Evolutionary conservation across 345 rosid genomes (phyloP).

Genomic region (Sonneratia alba): DNA sequence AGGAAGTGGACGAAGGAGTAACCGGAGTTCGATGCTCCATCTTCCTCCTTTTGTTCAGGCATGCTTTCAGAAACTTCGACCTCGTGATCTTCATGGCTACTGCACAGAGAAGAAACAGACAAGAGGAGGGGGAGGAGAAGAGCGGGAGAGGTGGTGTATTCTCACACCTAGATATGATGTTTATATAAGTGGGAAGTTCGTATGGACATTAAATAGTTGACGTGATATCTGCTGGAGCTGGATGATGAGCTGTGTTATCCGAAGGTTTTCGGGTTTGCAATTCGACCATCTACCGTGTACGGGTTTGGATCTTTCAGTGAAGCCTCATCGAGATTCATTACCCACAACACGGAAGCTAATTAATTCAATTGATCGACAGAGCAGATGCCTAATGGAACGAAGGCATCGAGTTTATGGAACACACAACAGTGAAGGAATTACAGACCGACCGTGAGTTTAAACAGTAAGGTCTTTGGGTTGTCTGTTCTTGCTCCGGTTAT

Average conservation of each 20-base stretch:
- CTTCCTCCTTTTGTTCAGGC: constrained; percentile 47
- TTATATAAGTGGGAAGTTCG: constrained; percentile 29
- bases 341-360: too few species aligned
- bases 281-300: neutral
- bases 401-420: too few species aligned
- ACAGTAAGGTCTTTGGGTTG: neutral
- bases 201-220: constrained; percentile 37
- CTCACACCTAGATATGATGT: constrained; percentile 16
- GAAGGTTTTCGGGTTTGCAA: neutral
- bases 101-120: constrained; percentile 1
- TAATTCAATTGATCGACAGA: too few species aligned
- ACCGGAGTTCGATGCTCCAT: constrained; percentile 35
- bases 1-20: constrained; percentile 19
- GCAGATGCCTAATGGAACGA: too few species aligned
- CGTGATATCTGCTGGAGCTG: constrained; percentile 16
- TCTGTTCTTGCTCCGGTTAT: neutral
- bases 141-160: constrained; percentile 8
- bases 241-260: constrained; percentile 1
- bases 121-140: constrained; percentile 8
- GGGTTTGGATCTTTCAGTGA: constrained; percentile 10
- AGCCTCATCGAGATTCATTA: neutral
- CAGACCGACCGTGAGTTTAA: neutral
- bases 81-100: constrained; percentile 26
- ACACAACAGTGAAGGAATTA: neutral
- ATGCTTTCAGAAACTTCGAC: constrained; percentile 23